phyloP scores from a whole-genome alignment of 1,284 basidiomycete species.

The Filobasidium uniguttulatum region DNA sequence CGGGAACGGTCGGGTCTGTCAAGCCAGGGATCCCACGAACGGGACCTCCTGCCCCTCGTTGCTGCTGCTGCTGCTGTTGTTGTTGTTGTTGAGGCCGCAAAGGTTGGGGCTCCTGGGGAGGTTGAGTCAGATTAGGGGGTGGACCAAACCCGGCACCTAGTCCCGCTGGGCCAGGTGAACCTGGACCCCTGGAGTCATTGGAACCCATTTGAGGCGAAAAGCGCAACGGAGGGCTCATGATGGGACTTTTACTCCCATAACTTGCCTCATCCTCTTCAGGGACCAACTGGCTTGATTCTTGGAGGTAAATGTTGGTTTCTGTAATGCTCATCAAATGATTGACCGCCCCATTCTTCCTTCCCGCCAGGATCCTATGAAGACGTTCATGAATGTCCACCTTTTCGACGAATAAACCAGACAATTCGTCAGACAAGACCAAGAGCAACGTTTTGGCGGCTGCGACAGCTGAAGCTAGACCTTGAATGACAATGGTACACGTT shows the following conservation, averaged over 20 bases:
- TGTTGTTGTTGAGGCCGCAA: too few species aligned
- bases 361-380: constrained; percentile 79
- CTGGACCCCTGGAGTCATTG: neutral
- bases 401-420: constrained; percentile 83
- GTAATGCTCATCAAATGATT: constrained; percentile 96
- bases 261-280: neutral
- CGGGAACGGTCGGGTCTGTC: neutral
- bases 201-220: neutral
- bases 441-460: constrained; percentile 80
- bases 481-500: constrained; percentile 80
- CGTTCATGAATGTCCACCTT: constrained; percentile 90
- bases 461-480: constrained; percentile 71
- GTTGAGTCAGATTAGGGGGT: neutral
- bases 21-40: neutral
- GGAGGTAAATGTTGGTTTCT: constrained; percentile 84
- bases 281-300: neutral
- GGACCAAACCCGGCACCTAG: neutral
- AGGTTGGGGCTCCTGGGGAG: too few species aligned
- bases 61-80: too few species aligned
- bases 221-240: neutral
- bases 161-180: neutral
- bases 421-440: constrained; percentile 85
- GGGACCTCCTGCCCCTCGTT: too few species aligned
- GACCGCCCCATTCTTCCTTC: constrained; percentile 71
- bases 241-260: neutral